phyloP scores from a whole-genome alignment of 2,329 filamentous ascomycete species.

The Tolypocladium amazonense region DNA sequence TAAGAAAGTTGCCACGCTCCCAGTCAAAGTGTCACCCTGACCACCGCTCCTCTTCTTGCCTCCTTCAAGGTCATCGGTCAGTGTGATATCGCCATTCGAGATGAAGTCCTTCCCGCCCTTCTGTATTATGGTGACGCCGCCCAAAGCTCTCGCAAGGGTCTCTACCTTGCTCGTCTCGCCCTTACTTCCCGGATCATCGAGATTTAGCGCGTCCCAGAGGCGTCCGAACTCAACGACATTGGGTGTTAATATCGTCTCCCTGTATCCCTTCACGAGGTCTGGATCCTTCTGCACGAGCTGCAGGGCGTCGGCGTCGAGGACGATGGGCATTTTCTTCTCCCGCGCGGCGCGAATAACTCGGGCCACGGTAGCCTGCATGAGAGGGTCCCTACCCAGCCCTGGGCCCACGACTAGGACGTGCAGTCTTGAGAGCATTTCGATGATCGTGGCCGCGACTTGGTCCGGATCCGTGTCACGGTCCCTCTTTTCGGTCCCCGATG shows the following conservation, averaged over 20 bases:
- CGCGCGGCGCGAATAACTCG: slow-evolving; percentile 71
- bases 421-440: slow-evolving; percentile 72
- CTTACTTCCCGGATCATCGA: slow-evolving; percentile 38
- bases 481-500: slow-evolving; percentile 15
- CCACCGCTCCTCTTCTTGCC: slow-evolving; percentile 86
- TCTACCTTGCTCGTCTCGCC: slow-evolving; percentile 42
- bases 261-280: slow-evolving; percentile 69
- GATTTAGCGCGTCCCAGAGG: slow-evolving; percentile 62
- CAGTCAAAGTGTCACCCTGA: slow-evolving; percentile 91
- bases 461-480: slow-evolving; percentile 41
- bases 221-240: slow-evolving; percentile 90
- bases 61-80: slow-evolving; percentile 66
- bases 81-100: slow-evolving; percentile 65
- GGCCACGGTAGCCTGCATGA: slow-evolving; percentile 82
- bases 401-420: slow-evolving; percentile 92
- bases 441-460: slow-evolving; percentile 55
- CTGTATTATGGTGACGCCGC: slow-evolving; percentile 82
- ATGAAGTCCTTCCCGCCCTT: slow-evolving; percentile 80
- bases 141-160: slow-evolving; percentile 62
- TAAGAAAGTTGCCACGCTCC: slow-evolving; percentile 76
- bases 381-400: slow-evolving; percentile 75
- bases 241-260: slow-evolving; percentile 78
- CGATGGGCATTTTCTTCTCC: slow-evolving; percentile 62
- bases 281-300: slow-evolving; percentile 67
- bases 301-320: slow-evolving; percentile 86